These are phyloP conservation scores for Verticillium nonalfalfae DNA, from an alignment of 2,329 filamentous ascomycete species.

Conservation along the genomic window DNA sequence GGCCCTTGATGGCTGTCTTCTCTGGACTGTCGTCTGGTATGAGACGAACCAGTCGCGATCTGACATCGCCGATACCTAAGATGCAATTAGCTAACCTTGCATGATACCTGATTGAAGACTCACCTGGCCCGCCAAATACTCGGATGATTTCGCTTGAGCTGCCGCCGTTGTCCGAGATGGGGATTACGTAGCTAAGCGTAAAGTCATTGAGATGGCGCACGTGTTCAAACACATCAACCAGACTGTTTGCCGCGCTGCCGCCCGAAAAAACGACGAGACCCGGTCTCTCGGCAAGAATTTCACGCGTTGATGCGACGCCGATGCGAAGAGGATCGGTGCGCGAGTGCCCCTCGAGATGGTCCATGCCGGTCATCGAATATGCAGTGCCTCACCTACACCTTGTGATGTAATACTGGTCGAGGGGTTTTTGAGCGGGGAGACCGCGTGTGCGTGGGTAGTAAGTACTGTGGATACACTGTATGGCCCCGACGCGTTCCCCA, in stretches of 20 bases:
- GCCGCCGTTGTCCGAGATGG: constrained; percentile 93
- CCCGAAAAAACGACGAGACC: constrained; percentile 85
- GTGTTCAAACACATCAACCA: constrained; percentile 81
- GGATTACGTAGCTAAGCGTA: constrained; percentile 77
- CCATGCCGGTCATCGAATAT: too few species aligned
- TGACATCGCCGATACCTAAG: constrained; percentile 50
- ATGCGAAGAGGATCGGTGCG: too few species aligned
- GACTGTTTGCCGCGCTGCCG: constrained; percentile 87
- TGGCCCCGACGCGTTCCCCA: too few species aligned
- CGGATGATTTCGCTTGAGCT: constrained; percentile 90
- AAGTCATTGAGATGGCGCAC: constrained; percentile 60
- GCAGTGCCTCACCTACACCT: too few species aligned
- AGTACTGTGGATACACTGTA: too few species aligned
- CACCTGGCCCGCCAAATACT: constrained; percentile 89
- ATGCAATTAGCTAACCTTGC: too few species aligned
- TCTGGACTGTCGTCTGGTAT: constrained; percentile 66
- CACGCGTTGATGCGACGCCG: too few species aligned
- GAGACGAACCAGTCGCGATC: constrained; percentile 71
- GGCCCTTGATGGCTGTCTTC: constrained; percentile 65
- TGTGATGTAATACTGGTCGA: too few species aligned
- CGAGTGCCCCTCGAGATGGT: too few species aligned
- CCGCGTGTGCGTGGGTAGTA: too few species aligned
- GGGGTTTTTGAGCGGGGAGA: too few species aligned
- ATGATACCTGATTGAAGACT: not conserved
- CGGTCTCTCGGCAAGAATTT: too few species aligned